Evolutionary conservation across 106 monocot genomes (phyloP).

Genomic region (Vanilla planifolia): DNA sequence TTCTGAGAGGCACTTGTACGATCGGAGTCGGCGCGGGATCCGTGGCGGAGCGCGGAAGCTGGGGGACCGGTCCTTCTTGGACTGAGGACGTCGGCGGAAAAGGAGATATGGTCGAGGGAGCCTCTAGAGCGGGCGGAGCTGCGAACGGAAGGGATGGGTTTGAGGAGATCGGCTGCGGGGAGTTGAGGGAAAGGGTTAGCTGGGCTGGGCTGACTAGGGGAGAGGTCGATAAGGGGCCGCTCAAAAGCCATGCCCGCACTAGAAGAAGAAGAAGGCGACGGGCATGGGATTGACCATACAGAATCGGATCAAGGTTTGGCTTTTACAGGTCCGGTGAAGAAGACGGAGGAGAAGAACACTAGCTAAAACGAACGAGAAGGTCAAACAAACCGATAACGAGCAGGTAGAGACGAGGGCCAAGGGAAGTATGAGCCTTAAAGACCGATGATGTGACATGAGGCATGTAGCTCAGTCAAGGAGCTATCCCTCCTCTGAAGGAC

Average conservation of each 20-base stretch:
- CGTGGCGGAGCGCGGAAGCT: constrained; percentile 17
- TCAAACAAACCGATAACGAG: too few relatives aligned
- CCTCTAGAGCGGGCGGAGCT: neutral
- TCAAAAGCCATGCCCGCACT: constrained; percentile 19
- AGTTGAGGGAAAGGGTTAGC: constrained; percentile 5
- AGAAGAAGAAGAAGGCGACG: constrained; percentile 5
- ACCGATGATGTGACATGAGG: too few relatives aligned
- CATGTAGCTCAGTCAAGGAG: too few relatives aligned
- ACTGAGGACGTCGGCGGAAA: neutral
- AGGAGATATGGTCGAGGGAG: neutral
- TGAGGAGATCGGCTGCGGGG: constrained; percentile 6
- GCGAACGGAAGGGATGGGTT: constrained; percentile 7
- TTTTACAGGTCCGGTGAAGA: neutral
- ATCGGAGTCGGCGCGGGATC: constrained; percentile 42
- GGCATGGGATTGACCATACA: neutral
- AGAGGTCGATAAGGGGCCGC: constrained; percentile 18
- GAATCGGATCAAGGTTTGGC: neutral
- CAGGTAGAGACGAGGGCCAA: too few relatives aligned
- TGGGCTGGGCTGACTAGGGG: constrained; percentile 7
- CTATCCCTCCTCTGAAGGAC: too few relatives aligned
- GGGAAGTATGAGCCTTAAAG: too few relatives aligned
- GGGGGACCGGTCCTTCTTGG: neutral
- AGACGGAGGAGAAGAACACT: neutral
- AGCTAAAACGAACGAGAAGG: neutral
- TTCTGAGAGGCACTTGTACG: constrained; percentile 35